Percentiles rank a stretch among this genome's conserved stretches.
Evolutionary conservation across 768 basidiomycete species (phyloP).

Genomic region (Arthromyces matolae): DNA sequence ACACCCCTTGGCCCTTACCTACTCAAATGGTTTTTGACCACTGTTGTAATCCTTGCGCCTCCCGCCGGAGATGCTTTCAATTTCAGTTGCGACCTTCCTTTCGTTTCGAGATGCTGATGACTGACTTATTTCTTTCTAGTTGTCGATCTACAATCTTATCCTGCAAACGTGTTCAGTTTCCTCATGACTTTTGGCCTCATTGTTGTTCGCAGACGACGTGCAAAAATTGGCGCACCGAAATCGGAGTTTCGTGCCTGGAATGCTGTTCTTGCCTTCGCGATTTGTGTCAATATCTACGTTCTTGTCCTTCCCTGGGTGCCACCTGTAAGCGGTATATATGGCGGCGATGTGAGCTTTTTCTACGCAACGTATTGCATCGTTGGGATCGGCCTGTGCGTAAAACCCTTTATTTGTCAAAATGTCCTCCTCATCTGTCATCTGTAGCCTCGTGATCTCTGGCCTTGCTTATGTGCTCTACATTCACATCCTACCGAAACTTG

Average conservation of each 20-base stretch:
- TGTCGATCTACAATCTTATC: constrained; percentile 38
- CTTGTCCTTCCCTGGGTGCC: constrained; percentile 41
- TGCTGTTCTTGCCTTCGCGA: constrained; percentile 29
- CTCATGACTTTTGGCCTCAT: constrained; percentile 32
- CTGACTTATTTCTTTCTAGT: constrained; percentile 16
- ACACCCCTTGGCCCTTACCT: constrained; percentile 46
- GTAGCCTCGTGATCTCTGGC: constrained; percentile 28
- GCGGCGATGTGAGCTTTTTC: constrained; percentile 40
- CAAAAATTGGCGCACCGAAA: constrained; percentile 27
- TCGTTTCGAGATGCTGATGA: neutral
- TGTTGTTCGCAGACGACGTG: constrained; percentile 31
- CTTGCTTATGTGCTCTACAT: constrained; percentile 34
- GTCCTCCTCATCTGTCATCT: neutral
- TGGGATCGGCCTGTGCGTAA: constrained; percentile 32
- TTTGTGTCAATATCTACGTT: constrained; percentile 37
- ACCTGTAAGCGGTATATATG: constrained; percentile 33
- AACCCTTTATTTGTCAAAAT: neutral
- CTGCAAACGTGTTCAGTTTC: constrained; percentile 34
- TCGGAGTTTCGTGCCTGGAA: constrained; percentile 37
- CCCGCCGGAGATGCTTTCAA: constrained; percentile 42
- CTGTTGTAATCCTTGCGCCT: constrained; percentile 45
- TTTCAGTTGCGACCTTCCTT: constrained; percentile 29
- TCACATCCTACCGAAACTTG: constrained; percentile 36
- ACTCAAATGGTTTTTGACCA: constrained; percentile 42
- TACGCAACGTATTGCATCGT: constrained; percentile 40